Conservation (phyloP, 352 stramenopile species). For the Albugo candida region DNA sequence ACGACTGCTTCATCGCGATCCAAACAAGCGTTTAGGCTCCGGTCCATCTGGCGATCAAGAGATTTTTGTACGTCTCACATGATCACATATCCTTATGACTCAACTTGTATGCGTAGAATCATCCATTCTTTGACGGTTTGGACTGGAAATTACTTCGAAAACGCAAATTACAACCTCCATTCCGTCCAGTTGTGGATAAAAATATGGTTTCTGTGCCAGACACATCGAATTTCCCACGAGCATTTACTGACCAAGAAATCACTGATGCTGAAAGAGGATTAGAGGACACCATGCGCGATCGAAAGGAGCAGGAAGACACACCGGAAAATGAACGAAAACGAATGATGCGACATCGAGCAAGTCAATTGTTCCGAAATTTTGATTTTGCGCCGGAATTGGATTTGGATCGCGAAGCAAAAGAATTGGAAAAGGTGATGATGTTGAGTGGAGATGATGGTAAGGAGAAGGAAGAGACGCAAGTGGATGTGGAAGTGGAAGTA, state of each 20-base stretch:
- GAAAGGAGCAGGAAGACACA: slow-evolving; percentile 12
- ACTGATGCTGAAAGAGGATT: slow-evolving; percentile 70
- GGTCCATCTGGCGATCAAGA: slow-evolving; percentile 54
- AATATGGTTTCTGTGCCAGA: slow-evolving; percentile 50
- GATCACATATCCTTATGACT: not conserved
- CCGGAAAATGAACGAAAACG: slow-evolving; percentile 42
- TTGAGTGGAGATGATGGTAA: not conserved
- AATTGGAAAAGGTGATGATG: slow-evolving; percentile 58
- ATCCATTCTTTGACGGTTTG: slow-evolving; percentile 67
- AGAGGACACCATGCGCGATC: not conserved
- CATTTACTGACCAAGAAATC: slow-evolving; percentile 77
- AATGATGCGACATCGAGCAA: slow-evolving; percentile 20
- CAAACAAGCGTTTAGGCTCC: slow-evolving; percentile 60
- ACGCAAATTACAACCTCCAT: slow-evolving; percentile 61
- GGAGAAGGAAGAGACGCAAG: no score
- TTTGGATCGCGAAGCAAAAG: slow-evolving; percentile 60
- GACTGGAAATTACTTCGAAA: slow-evolving; percentile 73
- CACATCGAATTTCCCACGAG: slow-evolving; percentile 72
- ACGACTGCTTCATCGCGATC: slow-evolving; percentile 55
- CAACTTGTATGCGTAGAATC: slow-evolving; percentile 11
- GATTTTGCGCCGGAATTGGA: slow-evolving; percentile 68
- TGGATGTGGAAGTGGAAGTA: no score
- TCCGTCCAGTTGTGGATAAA: slow-evolving; percentile 61
- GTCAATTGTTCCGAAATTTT: slow-evolving; percentile 65
- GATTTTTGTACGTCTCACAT: slow-evolving; percentile 38